Evolutionary conservation across 2,329 filamentous ascomycete genomes (phyloP).

Genomic region (Xylaria sp.): DNA sequence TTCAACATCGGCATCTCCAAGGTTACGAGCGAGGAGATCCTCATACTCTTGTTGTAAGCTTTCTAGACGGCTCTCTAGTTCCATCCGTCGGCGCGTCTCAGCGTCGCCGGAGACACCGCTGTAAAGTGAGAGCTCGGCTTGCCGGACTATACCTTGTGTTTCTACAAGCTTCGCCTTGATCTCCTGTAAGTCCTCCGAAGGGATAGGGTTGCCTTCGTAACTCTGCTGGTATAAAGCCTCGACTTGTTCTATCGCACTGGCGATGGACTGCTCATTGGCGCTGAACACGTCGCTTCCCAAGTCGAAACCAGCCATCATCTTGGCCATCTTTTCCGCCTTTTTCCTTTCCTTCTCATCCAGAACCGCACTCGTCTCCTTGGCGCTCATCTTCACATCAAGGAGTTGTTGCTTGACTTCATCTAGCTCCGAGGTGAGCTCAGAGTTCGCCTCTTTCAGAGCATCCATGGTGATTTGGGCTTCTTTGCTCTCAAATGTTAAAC

Average conservation of each 20-base stretch:
- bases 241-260: slow-evolving; percentile 84
- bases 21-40: slow-evolving; percentile 80
- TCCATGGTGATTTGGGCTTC: slow-evolving; percentile 99
- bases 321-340: slow-evolving; percentile 99
- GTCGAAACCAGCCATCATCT: slow-evolving; percentile 99
- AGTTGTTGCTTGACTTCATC: slow-evolving; percentile 97
- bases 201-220: slow-evolving; percentile 79
- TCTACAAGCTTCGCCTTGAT: slow-evolving; percentile 84
- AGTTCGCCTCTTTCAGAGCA: slow-evolving; percentile 92
- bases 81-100: slow-evolving; percentile 74
- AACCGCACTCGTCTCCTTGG: slow-evolving; percentile 89
- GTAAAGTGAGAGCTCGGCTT: slow-evolving; percentile 88
- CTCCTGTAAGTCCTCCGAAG: slow-evolving; percentile 81
- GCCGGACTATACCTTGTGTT: slow-evolving; percentile 90
- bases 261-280: slow-evolving; percentile 87
- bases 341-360: slow-evolving; percentile 98
- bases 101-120: slow-evolving; percentile 72
- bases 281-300: slow-evolving; percentile 93
- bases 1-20: slow-evolving; percentile 81
- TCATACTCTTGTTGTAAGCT: slow-evolving; percentile 86
- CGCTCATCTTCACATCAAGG: slow-evolving; percentile 94
- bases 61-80: slow-evolving; percentile 80
- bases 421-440: slow-evolving; percentile 89
- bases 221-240: slow-evolving; percentile 82
- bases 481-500: slow-evolving; percentile 94